These are phyloP conservation scores for Salix arbutifolia DNA, from an alignment of 345 rosid species.

Conservation along the genomic window DNA sequence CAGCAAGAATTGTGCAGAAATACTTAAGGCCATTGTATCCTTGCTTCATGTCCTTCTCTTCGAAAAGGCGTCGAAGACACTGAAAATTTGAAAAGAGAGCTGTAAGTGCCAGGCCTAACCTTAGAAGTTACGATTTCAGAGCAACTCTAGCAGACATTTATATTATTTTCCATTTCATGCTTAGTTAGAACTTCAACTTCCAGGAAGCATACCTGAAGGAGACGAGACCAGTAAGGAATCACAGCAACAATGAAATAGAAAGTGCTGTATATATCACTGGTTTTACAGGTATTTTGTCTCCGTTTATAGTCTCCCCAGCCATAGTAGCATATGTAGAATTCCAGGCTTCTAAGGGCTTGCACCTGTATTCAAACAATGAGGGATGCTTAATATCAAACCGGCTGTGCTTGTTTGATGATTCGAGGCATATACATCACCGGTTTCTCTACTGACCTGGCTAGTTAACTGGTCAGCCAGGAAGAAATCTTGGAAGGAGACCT, in stretches of 20 bases:
- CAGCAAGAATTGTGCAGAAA: conserved; percentile 4
- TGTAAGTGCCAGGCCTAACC: not conserved
- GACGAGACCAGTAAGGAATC: conserved; percentile 48
- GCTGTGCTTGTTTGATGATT: not conserved
- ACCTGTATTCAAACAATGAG: conserved; percentile 27
- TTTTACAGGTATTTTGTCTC: conserved; percentile 35
- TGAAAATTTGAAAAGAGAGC: conserved; percentile 5
- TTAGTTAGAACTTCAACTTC: no score
- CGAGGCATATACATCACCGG: not conserved
- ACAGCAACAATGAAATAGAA: conserved; percentile 48
- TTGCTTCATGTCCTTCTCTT: conserved; percentile 28
- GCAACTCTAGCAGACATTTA: no score
- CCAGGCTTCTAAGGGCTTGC: conserved; percentile 59
- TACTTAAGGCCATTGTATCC: conserved; percentile 11
- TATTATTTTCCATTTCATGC: no score
- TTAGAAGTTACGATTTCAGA: no score
- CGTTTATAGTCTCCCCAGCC: conserved; percentile 51
- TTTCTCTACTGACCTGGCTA: conserved; percentile 38
- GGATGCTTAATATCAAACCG: not conserved
- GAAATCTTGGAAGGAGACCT: conserved; percentile 54
- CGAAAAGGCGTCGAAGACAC: conserved; percentile 45
- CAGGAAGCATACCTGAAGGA: conserved; percentile 39
- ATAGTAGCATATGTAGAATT: conserved; percentile 59
- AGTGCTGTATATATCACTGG: conserved; percentile 21
- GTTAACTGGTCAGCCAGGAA: conserved; percentile 57